A percentile compares a stretch with the other conserved stretches of the same genome.
Evolutionary conservation across 1,139 yeast genomes (phyloP).

Genomic region (Geotrichum cucujoidarum): DNA sequence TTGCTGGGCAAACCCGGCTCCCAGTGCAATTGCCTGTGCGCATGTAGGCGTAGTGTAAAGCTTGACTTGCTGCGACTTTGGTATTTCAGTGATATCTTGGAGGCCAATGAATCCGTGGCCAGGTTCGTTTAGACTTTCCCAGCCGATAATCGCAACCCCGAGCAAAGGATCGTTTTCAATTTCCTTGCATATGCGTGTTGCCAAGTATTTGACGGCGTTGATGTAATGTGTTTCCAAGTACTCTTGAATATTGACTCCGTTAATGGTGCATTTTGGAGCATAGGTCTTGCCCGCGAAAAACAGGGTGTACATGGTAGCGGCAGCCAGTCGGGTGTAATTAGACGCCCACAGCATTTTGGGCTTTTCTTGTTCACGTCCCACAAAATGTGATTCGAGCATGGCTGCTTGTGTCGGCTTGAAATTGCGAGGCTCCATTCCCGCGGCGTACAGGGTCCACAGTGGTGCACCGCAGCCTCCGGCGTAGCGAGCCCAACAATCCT

Average conservation of each 20-base stretch:
- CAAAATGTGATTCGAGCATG: slow-evolving; percentile 52
- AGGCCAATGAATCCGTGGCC: slow-evolving; percentile 40
- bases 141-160: slow-evolving; percentile 55
- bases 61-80: slow-evolving; percentile 31
- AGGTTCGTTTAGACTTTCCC: slow-evolving; percentile 88
- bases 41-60: slow-evolving; percentile 34
- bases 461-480: slow-evolving; percentile 94
- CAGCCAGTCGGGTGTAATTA: slow-evolving; percentile 69
- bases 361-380: slow-evolving; percentile 40
- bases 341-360: slow-evolving; percentile 84
- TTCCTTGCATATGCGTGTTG: slow-evolving; percentile 43
- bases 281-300: slow-evolving; percentile 70
- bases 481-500: slow-evolving; percentile 86
- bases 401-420: slow-evolving; percentile 71
- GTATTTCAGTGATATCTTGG: slow-evolving; percentile 28
- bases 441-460: slow-evolving; percentile 82
- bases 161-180: slow-evolving; percentile 43
- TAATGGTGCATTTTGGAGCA: slow-evolving; percentile 64
- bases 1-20: slow-evolving; percentile 63
- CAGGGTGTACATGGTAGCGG: slow-evolving; percentile 76
- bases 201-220: slow-evolving; percentile 52
- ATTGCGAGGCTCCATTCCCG: slow-evolving; percentile 68
- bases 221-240: slow-evolving; percentile 65
- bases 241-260: slow-evolving; percentile 72
- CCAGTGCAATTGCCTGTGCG: slow-evolving; percentile 42